These are phyloP conservation scores for Peronosclerospora sorghi DNA, from an alignment of 352 stramenopile genomes.

Conservation along the genomic window DNA sequence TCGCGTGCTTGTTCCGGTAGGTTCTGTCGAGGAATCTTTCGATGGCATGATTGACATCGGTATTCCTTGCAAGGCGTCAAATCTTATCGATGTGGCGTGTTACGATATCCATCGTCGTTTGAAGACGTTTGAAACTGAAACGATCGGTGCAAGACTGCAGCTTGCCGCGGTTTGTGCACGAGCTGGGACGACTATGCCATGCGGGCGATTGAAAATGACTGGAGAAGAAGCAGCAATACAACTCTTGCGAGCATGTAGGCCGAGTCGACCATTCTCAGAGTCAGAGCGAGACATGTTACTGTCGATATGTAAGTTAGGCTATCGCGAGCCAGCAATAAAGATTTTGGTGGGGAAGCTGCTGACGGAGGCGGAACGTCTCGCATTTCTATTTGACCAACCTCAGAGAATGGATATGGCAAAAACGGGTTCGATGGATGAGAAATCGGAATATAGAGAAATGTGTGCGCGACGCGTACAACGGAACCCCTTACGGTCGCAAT, in stretches of 20 bases:
- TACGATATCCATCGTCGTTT: too few species aligned
- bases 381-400: conserved; percentile 20
- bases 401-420: neutral
- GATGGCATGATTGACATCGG: conserved; percentile 16
- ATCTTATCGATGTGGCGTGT: conserved; percentile 9
- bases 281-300: conserved; percentile 15
- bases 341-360: conserved; percentile 23
- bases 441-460: conserved; percentile 12
- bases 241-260: conserved; percentile 27
- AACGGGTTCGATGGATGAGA: conserved; percentile 3
- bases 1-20: conserved; percentile 27
- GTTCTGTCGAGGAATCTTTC: conserved; percentile 8
- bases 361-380: conserved; percentile 15
- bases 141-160: conserved; percentile 27
- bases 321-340: conserved; percentile 30
- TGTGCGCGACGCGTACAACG: conserved; percentile 5
- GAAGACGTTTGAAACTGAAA: too few species aligned
- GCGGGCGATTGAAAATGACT: conserved; percentile 30
- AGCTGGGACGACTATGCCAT: conserved; percentile 19
- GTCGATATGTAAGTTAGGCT: conserved; percentile 21
- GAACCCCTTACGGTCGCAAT: conserved; percentile 14
- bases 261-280: conserved; percentile 19
- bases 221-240: conserved; percentile 31
- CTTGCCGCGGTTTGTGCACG: conserved; percentile 29
- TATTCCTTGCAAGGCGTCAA: conserved; percentile 1